These are phyloP conservation scores for Phytophthora cryptogea DNA, from an alignment of 352 stramenopile species.

Conservation along the genomic window DNA sequence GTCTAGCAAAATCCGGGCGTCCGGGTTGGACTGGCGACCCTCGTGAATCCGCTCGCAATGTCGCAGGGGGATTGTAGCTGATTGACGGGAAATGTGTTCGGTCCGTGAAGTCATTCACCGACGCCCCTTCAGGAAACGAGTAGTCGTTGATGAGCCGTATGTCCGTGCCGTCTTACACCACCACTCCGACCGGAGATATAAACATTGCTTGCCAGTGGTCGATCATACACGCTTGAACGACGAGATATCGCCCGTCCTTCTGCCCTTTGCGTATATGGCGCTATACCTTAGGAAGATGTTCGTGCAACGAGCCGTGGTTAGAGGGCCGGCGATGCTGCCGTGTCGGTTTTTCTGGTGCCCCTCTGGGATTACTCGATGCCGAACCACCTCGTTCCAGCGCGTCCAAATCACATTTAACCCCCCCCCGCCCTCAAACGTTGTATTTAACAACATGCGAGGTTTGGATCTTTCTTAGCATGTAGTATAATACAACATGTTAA, in stretches of 20 bases:
- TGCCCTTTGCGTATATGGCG: conserved; percentile 2
- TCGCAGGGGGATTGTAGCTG: conserved; percentile 9
- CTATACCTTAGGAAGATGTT: neutral
- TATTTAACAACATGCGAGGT: no score
- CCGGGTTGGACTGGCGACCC: no score
- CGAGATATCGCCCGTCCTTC: conserved; percentile 7
- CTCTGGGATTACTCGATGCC: neutral
- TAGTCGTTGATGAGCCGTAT: conserved; percentile 9
- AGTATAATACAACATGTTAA: no score
- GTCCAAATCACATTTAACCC: neutral
- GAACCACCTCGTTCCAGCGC: conserved; percentile 5
- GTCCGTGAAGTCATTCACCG: conserved; percentile 18
- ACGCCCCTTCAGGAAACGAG: conserved; percentile 1
- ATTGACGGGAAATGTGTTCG: neutral
- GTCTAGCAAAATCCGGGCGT: no score
- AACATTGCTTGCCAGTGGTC: conserved; percentile 1
- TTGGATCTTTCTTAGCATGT: no score
- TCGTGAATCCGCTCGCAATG: no score
- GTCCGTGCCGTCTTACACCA: neutral
- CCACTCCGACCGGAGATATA: neutral
- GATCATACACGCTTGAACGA: neutral
- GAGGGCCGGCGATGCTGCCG: no score
- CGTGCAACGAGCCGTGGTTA: neutral
- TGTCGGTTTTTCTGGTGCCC: neutral
- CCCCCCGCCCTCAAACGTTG: no score